Evolutionary conservation across 139 green algal genomes (phyloP).

Genomic region (Tetradesmus obliquus): DNA sequence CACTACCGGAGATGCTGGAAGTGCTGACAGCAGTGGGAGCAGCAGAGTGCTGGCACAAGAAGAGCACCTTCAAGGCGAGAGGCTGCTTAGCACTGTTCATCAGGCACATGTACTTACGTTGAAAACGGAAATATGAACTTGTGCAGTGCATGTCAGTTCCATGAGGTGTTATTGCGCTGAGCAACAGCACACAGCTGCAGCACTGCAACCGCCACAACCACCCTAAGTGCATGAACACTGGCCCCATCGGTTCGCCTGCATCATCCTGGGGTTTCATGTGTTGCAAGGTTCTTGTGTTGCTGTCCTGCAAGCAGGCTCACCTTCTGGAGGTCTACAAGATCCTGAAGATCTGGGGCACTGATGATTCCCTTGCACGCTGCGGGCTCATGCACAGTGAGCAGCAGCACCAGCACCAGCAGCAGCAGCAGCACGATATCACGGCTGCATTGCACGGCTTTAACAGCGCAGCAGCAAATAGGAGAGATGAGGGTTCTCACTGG

Average conservation of each 20-base stretch:
- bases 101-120: too few relatives aligned
- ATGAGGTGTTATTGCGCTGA: background rate
- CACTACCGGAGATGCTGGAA: conserved; percentile 13
- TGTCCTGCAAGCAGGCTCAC: conserved; percentile 44
- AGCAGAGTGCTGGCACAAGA: conserved; percentile 62
- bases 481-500: too few relatives aligned
- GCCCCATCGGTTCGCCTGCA: background rate
- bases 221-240: background rate
- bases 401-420: background rate
- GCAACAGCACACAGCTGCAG: background rate
- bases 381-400: conserved; percentile 49
- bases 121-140: too few relatives aligned
- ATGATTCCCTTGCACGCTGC: conserved; percentile 47
- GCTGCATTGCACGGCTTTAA: background rate
- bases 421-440: background rate
- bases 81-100: too few relatives aligned
- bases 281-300: background rate
- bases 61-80: conserved; percentile 49
- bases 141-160: too few relatives aligned
- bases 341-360: conserved; percentile 55
- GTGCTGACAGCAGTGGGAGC: conserved; percentile 44
- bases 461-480: background rate
- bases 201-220: background rate
- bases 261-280: background rate
- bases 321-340: conserved; percentile 59